These are phyloP conservation scores for Nakazawaea anatomiae DNA, from an alignment of 805 yeast species.

Conservation along the genomic window DNA sequence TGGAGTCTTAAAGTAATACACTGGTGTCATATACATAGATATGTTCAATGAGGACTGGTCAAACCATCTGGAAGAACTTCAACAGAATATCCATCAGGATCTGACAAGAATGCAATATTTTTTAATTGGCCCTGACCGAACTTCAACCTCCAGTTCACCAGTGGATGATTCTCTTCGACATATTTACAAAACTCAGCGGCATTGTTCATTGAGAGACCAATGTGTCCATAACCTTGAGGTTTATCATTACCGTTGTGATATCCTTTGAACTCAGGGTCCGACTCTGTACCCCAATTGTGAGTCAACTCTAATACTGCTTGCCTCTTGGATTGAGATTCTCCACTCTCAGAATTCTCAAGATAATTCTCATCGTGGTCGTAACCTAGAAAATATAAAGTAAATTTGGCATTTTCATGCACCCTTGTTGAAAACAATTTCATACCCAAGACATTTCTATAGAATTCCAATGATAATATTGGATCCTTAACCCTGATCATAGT, in stretches of 20 bases:
- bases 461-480: conserved; percentile 65
- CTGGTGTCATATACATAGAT: neutral
- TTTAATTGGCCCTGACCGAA: conserved; percentile 51
- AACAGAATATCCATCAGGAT: conserved; percentile 87
- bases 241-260: conserved; percentile 82
- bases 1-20: too few relatives aligned
- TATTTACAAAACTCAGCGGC: conserved; percentile 52
- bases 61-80: conserved; percentile 51
- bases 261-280: conserved; percentile 58
- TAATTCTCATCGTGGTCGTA: conserved; percentile 45
- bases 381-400: conserved; percentile 82
- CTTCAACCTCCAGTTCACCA: conserved; percentile 54
- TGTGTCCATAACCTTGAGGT: conserved; percentile 83
- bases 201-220: conserved; percentile 65
- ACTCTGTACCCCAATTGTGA: conserved; percentile 94
- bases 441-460: conserved; percentile 77
- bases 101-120: conserved; percentile 66
- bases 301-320: conserved; percentile 85
- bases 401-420: conserved; percentile 64
- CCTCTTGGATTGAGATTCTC: conserved; percentile 30
- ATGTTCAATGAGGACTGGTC: neutral
- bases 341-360: conserved; percentile 35
- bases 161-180: conserved; percentile 30
- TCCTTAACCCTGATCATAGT: conserved; percentile 92
- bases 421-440: conserved; percentile 60